A percentile compares a stretch with the other conserved stretches of the same genome.
Conservation (phyloP, 1,284 basidiomycete species). For the Ustilago vetiveriae region DNA sequence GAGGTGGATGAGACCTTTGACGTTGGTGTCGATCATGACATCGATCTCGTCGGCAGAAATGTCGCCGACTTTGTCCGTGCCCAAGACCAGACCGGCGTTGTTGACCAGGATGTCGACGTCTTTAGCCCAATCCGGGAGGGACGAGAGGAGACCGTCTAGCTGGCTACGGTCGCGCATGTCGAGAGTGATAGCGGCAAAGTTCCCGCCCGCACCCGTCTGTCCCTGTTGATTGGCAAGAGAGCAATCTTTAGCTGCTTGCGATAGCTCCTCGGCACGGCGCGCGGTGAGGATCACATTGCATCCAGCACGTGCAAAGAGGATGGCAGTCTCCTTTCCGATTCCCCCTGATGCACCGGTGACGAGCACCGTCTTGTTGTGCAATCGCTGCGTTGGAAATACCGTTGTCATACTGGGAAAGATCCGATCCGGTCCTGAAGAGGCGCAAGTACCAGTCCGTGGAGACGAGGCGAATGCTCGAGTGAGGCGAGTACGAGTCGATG, state of each 20-base stretch:
- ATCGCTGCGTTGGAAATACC: constrained; percentile 51
- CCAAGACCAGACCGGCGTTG: constrained; percentile 77
- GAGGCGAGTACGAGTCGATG: neutral
- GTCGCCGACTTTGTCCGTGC: constrained; percentile 82
- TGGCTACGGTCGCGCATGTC: constrained; percentile 55
- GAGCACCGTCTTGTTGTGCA: constrained; percentile 84
- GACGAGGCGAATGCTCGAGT: constrained; percentile 12
- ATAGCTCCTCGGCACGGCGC: constrained; percentile 66
- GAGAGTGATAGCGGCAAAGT: constrained; percentile 54
- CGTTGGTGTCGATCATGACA: constrained; percentile 92
- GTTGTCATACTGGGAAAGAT: constrained; percentile 50
- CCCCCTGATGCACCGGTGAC: constrained; percentile 86
- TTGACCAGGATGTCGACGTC: constrained; percentile 63
- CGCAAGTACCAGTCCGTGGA: neutral
- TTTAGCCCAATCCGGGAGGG: constrained; percentile 61
- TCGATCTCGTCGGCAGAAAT: constrained; percentile 77
- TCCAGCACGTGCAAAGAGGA: constrained; percentile 65
- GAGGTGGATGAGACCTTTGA: constrained; percentile 84
- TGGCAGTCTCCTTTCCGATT: constrained; percentile 72
- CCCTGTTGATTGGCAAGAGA: constrained; percentile 77
- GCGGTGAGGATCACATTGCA: constrained; percentile 69
- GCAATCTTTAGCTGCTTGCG: constrained; percentile 70
- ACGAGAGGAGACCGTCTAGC: constrained; percentile 42
- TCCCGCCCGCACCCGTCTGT: constrained; percentile 71
- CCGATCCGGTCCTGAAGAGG: constrained; percentile 12